These are phyloP conservation scores for Gossypium lobatum DNA, from an alignment of 441 rosid genomes.

Conservation along the genomic window DNA sequence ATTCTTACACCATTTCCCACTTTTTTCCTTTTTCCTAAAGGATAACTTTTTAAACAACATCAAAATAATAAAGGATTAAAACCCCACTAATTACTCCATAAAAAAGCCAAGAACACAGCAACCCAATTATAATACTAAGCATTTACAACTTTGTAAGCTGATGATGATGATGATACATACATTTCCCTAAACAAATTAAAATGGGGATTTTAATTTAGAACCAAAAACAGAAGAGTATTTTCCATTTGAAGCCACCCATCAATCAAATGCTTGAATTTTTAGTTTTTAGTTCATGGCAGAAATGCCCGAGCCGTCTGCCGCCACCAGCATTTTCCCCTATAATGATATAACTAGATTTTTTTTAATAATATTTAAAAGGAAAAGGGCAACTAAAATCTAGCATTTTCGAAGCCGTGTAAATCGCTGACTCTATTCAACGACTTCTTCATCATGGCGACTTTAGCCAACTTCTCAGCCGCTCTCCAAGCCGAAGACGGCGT, in stretches of 20 bases:
- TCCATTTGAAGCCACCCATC: no score
- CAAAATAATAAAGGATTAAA: neutral
- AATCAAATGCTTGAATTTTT: no score
- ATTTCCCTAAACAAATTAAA: neutral
- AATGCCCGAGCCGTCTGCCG: conserved; percentile 29
- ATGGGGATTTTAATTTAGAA: neutral
- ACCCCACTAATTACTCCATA: neutral
- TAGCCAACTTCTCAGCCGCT: conserved; percentile 61
- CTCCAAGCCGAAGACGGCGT: conserved; percentile 63
- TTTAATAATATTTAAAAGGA: neutral
- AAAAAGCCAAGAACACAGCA: neutral
- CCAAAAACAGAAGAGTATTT: no score
- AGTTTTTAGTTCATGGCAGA: conserved; percentile 5
- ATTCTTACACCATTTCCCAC: neutral
- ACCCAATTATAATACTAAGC: neutral
- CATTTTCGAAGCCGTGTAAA: conserved; percentile 71
- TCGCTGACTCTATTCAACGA: conserved; percentile 42
- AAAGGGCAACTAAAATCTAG: conserved; percentile 39
- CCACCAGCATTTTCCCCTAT: conserved; percentile 18
- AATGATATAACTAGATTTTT: neutral
- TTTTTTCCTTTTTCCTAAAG: neutral
- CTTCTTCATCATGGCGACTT: conserved; percentile 54
- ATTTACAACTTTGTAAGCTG: neutral
- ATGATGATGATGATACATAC: neutral
- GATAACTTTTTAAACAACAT: neutral